Evolutionary conservation across 2,329 filamentous ascomycete genomes (phyloP), one percentile per base, ranked within the genome.

Genomic region (Paraconiothyrium brasiliense): DNA sequence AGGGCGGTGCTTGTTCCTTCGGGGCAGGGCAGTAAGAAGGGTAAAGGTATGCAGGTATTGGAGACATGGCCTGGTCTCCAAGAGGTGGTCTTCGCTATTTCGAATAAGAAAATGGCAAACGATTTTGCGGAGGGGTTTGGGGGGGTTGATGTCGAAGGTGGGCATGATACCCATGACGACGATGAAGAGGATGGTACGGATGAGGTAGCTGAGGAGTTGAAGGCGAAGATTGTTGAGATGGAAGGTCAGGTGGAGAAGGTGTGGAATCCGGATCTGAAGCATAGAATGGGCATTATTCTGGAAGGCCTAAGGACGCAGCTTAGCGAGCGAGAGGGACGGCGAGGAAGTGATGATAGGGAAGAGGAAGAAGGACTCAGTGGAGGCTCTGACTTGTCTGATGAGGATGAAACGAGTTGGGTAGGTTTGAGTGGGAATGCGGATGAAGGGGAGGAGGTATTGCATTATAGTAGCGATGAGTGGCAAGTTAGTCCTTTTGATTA

Each of bases 11-110:
- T 77, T 4, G 34, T 59, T 55, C 61, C 62, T 5, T 20, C 20
- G 20, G 20, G 20, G 20, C 20, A 20, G 20, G 22, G 5, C 2
- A 9, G 24, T 43, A 41, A 55, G 79, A 80, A 16, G 48, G 63
- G 71, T 65, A 70, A 71, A 61, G 44, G 63, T 54, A 68, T 70
- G 60, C 27, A 71, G 10, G 63, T 6, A 4, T 13, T 66, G 50
- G 70, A 83, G 68, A 62, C 58, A 6, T 84, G 84, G 84, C 67
- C 76, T 2, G 71, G 77, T 0, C 70, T 88, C 49, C 78, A 85
- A 47, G 82, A 87, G 9, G 76, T 89, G 4, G 78, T 87, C 0
- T 90, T 90, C 71, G 87, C 87, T 0, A 86, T 89, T 65, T 81
- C 82, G 11, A 84, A 87, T 60, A 64, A 69, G 0, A 80, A 79